Evolutionary conservation across 768 basidiomycete genomes (phyloP).

Genomic region (Mycena haematopus): DNA sequence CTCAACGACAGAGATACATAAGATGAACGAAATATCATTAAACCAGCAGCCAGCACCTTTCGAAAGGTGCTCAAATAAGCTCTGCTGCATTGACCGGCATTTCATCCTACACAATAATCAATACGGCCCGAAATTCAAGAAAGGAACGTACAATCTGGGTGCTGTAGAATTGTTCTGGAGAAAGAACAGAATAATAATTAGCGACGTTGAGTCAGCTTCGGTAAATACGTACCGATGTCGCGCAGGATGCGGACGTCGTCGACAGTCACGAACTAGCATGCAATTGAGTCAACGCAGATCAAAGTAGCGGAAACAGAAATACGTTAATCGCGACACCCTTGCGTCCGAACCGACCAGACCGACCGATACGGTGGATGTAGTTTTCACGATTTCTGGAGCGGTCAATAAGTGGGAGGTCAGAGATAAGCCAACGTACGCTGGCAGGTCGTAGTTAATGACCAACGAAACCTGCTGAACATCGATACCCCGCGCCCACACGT

Average conservation of each 20-base stretch:
- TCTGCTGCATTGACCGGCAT: conserved; percentile 99
- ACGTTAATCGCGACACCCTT: conserved; percentile 99
- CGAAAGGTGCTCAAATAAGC: conserved; percentile 68
- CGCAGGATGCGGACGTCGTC: conserved; percentile 96
- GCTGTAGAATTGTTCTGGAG: conserved; percentile 92
- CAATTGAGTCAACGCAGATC: conserved; percentile 28
- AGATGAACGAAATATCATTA: conserved; percentile 16
- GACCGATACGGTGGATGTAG: conserved; percentile 99
- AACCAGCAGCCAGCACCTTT: conserved; percentile 37
- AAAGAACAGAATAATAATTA: conserved; percentile 7
- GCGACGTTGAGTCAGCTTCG: conserved; percentile 17
- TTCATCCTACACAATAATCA: conserved; percentile 72
- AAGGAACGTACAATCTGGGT: conserved; percentile 78
- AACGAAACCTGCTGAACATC: conserved; percentile 98
- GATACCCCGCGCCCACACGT: conserved; percentile 97
- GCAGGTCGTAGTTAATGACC: conserved; percentile 97
- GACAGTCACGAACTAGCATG: conserved; percentile 82
- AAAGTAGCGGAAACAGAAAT: conserved; percentile 35
- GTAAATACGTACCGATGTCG: conserved; percentile 79
- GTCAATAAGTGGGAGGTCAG: conserved; percentile 20
- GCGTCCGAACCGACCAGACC: conserved; percentile 97
- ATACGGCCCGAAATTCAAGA: conserved; percentile 11
- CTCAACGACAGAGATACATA: conserved; percentile 22
- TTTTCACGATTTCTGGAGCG: conserved; percentile 88
- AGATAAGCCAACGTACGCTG: conserved; percentile 65